Evolutionary conservation across 108 stramenopile genomes (phyloP), one percentile per base, ranked within the genome.

Genomic region (Nitzschia sp.): DNA sequence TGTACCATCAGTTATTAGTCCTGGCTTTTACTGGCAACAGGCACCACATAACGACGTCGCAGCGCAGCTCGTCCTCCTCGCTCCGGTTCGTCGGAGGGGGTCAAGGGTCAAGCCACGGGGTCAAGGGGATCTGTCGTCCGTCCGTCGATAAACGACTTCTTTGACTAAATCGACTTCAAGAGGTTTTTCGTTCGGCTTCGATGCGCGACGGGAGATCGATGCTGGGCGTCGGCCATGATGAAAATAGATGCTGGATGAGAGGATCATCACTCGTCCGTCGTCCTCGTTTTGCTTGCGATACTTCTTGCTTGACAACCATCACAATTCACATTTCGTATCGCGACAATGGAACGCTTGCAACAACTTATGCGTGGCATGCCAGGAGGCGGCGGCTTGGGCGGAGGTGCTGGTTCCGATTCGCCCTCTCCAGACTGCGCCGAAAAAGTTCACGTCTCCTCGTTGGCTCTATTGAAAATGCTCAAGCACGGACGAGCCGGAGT

Each of bases 401-500:
- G 76, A 9, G 88, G 82, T 45, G 68, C 71, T 8, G 84, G 84
- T 23, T 70, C 81, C 35, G 95, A 96, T 81, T 80, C 87, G 8
- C 90, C 92, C 38, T 78, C 84, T n/a, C 88, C 91, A 6, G 97
- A 98, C 80, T 96, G 93, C 54, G 87, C 95, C 60, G 97, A 98
- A 80, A 98, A 97, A 63, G 96, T 99, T 3, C 97, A 98, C 77
- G 97, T 99, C 35, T 95, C 93, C 48, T 97, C 96, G 35, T 78
- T 99, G 52, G 97, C 98, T 45, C 70, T 99, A 48, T 82, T 99
- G 59, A 99, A 99, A 85, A 99, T 99, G 99, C 90, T 99, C 55
- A 99, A 99, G 76, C 99, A 99, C 79, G 99, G 99, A 16, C 96
- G 99, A 4, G 98, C 99, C 58, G 99, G 99, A 2, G 99, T 99